Evolutionary conservation across 2,329 filamentous ascomycete species (phyloP), one percentile per base, ranked within the genome.

Genomic region (Thelonectria rubi): DNA sequence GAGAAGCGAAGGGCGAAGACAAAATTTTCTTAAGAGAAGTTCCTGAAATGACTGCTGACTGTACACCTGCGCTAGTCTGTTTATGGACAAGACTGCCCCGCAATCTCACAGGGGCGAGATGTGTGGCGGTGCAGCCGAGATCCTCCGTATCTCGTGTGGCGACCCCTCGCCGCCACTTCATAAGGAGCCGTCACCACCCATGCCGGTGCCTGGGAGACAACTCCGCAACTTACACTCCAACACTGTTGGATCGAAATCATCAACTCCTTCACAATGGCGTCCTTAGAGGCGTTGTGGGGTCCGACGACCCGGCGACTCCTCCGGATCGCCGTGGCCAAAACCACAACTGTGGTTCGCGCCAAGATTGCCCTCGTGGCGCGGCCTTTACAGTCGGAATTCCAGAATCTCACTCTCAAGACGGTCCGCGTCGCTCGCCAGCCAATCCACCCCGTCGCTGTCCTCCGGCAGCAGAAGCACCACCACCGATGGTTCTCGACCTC

Each of bases 251-350:
- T 57, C 12, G 58, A 43, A 65, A 68, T 43, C 61, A 64, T 65
- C 59, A 62, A 64, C 65, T 69, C 63, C 60, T 63, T 68, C 75
- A 82, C 67, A 66, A 88, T 88, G 85, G 81, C 81, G 77, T 81
- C 83, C 74, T 75, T 77, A 74, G 83, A 83, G 80, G 84, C 82
- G 77, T 79, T 86, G 75, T 86, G 81, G 84, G 85, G 81, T 71
- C 82, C 84, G 61, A 78, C 80, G 73, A 82, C 83, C 78, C 76
- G 86, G 74, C 83, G 83, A 74, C 76, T 84, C 69, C 78, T 86
- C 70, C 82, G 83, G 73, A 79, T 78, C 68, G 82, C 84, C 73
- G 77, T 83, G 73, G 76, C 77, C 51, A 83, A 81, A 70, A 80
- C 84, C 70, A 80, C 81, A 62, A 81, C 82, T 66, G 76, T 81